Base-by-base conservation (phyloP, 75 land plant species). In the Azolla pinnata region DNA sequence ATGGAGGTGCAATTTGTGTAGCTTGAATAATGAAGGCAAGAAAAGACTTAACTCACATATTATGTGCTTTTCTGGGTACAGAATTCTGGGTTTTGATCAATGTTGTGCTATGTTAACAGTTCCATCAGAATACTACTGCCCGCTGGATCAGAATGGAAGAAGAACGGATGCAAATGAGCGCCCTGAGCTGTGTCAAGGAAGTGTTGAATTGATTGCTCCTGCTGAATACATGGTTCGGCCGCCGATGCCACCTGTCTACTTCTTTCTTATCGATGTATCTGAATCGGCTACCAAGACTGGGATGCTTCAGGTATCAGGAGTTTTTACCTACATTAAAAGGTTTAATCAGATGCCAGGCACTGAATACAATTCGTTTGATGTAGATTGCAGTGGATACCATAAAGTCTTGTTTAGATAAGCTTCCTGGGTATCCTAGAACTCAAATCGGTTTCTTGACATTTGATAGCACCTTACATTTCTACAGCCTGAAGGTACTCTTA, bases 211-310 rank as follows among this genome's bases (percentile, higher is more conserved):
- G 72, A 83, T 95, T 79, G 99, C 99, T 49, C 82, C 97, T 23
- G 83, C 96, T 18, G 99, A 95, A 38, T 95, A 90, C 54, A 95
- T 95, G 99, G 83, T 90, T 23, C 90, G 99, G 44, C 97, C 99
- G 2, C 99, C 99, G 17, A 95, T 95, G 99, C 99, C 99, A 19
- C 99, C 99, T 25, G 45, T 79, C 21, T 95, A 86, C 66, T 95
- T 95, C 64, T 95, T 95, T 56, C 83, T 95, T 53, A 95, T 95
- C 56, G 99, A 95, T 53, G 99, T 90, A 7, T 95, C 99, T 14
- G 16, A 73, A 28, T 51, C 85, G 59, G 81, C 99, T 21, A 79
- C 90, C 57, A 77, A 69, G 56, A 75, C 80, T 64, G 97, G 99
- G 17, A 81, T 90, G 85, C 74, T 93, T 47, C 76, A 88, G 96